These are phyloP conservation scores for Priceomyces castillae DNA, from an alignment of 805 yeast genomes.

Conservation along the genomic window DNA sequence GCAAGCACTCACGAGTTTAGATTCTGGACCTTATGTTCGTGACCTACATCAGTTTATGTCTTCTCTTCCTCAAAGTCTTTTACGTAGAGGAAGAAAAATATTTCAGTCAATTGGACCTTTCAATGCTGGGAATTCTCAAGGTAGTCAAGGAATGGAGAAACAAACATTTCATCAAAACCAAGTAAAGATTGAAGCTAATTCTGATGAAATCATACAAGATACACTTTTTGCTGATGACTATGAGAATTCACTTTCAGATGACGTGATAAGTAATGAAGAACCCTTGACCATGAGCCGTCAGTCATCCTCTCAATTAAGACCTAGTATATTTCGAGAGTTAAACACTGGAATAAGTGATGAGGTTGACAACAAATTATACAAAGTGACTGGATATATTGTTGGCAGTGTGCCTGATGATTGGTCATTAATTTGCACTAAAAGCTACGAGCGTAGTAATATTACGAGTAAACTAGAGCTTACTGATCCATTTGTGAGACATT, in stretches of 20 bases:
- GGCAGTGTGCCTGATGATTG: slow-evolving; percentile 27
- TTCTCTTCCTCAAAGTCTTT: neutral
- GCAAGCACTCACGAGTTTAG: neutral
- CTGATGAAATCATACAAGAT: slow-evolving; percentile 9
- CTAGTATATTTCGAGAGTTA: slow-evolving; percentile 1
- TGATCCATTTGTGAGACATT: slow-evolving; percentile 24
- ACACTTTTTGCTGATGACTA: slow-evolving; percentile 10
- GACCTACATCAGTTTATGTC: neutral
- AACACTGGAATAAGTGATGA: slow-evolving; percentile 2
- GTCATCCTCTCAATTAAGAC: too few relatives aligned
- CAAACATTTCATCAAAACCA: neutral
- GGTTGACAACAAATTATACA: slow-evolving; percentile 13
- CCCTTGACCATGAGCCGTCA: neutral
- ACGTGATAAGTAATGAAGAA: neutral
- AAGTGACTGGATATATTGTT: slow-evolving; percentile 18
- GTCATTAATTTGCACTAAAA: slow-evolving; percentile 26
- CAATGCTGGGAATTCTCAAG: neutral
- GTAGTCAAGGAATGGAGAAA: neutral
- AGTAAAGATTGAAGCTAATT: slow-evolving; percentile 3
- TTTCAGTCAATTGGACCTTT: neutral
- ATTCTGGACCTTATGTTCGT: neutral
- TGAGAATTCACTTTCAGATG: slow-evolving; percentile 4
- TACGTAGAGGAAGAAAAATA: neutral
- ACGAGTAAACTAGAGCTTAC: slow-evolving; percentile 9
- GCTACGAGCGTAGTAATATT: slow-evolving; percentile 12